Conservation (phyloP, 2,329 filamentous ascomycete genomes). For the Penicillium sp. region DNA sequence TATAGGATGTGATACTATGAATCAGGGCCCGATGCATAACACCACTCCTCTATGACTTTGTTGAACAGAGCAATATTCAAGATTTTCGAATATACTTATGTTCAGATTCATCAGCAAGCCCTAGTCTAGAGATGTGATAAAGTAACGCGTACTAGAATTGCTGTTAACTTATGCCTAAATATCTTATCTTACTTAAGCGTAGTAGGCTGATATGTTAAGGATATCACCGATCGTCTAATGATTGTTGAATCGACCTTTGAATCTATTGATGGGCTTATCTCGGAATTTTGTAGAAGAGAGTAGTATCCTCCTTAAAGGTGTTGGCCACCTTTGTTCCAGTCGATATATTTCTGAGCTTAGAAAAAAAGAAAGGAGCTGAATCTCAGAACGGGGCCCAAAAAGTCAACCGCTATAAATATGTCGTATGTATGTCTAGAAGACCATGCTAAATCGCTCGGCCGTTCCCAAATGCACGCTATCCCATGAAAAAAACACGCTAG, state of each 20-base stretch:
- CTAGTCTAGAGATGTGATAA: not conserved
- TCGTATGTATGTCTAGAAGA: constrained; percentile 6
- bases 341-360: not conserved
- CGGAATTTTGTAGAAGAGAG: too few relatives aligned
- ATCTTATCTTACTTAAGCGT: not conserved
- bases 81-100: not conserved
- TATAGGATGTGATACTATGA: not conserved
- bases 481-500: not conserved
- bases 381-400: not conserved
- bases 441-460: not conserved
- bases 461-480: not conserved
- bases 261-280: not conserved
- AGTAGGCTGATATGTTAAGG: not conserved
- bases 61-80: not conserved
- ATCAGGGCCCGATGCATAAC: not conserved
- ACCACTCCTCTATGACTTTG: not conserved
- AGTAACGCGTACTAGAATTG: not conserved
- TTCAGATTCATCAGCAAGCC: not conserved
- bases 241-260: not conserved
- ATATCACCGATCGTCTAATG: not conserved
- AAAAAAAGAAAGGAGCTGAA: not conserved
- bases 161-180: not conserved
- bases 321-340: not conserved
- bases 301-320: not conserved
- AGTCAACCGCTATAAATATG: not conserved